Evolutionary conservation across 2,329 filamentous ascomycete genomes (phyloP).

Genomic region (Whalleya microplaca): DNA sequence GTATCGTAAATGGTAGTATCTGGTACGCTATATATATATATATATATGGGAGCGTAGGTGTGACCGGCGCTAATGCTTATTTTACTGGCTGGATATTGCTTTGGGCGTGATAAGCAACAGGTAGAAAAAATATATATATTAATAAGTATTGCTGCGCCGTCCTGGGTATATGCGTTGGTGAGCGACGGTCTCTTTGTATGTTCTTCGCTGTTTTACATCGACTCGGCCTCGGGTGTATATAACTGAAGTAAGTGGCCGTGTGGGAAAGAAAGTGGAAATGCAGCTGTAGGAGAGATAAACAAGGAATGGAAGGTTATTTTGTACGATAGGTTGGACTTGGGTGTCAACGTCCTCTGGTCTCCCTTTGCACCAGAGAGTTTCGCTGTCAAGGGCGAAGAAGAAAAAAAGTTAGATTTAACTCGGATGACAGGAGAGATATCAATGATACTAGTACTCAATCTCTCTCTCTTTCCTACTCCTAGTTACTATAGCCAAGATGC

Average conservation of each 20-base stretch:
- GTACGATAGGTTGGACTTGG: slow-evolving; percentile 26
- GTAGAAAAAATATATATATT: background rate
- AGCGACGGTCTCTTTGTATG: slow-evolving; percentile 18
- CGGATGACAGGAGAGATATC: slow-evolving; percentile 25
- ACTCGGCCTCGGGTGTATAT: slow-evolving; percentile 26
- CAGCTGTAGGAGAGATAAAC: slow-evolving; percentile 10
- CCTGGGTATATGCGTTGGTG: slow-evolving; percentile 24
- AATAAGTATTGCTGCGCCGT: slow-evolving; percentile 21
- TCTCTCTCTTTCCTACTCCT: slow-evolving; percentile 13
- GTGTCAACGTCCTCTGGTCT: slow-evolving; percentile 22
- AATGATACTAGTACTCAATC: slow-evolving; percentile 25
- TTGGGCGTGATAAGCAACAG: slow-evolving; percentile 9
- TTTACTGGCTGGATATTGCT: slow-evolving; percentile 6
- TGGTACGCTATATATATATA: slow-evolving; percentile 26
- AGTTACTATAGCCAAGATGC: slow-evolving; percentile 26
- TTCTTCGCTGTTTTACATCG: slow-evolving; percentile 18
- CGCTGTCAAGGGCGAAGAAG: slow-evolving; percentile 18
- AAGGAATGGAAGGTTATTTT: slow-evolving; percentile 31
- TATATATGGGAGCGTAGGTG: slow-evolving; percentile 26
- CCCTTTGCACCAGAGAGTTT: slow-evolving; percentile 24
- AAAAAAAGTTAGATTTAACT: slow-evolving; percentile 21
- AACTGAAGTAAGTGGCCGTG: slow-evolving; percentile 17
- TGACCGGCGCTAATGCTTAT: slow-evolving; percentile 12
- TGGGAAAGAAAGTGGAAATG: slow-evolving; percentile 19
- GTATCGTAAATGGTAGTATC: slow-evolving; percentile 25